These are phyloP conservation scores for Fraxinus sp. DNA, from an alignment of 305 asterid species.

Conservation along the genomic window DNA sequence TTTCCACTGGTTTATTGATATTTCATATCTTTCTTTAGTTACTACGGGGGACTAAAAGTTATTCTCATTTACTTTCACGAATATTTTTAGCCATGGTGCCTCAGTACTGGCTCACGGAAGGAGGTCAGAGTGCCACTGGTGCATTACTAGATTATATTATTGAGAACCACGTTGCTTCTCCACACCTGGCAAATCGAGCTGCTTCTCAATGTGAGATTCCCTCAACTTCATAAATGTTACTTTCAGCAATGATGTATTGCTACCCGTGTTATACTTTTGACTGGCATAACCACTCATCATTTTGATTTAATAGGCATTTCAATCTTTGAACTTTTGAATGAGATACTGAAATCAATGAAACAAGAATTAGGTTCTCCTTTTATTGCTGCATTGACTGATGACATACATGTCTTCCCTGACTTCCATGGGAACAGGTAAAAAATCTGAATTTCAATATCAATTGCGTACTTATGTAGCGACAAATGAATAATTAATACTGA, in stretches of 20 bases:
- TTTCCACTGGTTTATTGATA: not conserved
- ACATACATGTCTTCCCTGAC: slow-evolving; percentile 84
- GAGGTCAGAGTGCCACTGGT: slow-evolving; percentile 99
- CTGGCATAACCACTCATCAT: not conserved
- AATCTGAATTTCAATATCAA: slow-evolving; percentile 1
- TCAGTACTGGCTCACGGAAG: slow-evolving; percentile 98
- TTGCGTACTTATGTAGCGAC: slow-evolving; percentile 3
- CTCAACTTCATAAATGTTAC: slow-evolving; percentile 23
- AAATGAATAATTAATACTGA: slow-evolving; percentile 25
- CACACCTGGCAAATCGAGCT: slow-evolving; percentile 76
- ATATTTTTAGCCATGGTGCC: slow-evolving; percentile 85
- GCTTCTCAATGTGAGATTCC: slow-evolving; percentile 77
- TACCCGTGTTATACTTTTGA: not conserved
- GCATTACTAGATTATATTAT: slow-evolving; percentile 76
- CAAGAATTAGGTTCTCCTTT: slow-evolving; percentile 59
- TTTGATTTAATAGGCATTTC: slow-evolving; percentile 57
- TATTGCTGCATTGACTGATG: slow-evolving; percentile 75
- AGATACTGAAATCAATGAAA: slow-evolving; percentile 63
- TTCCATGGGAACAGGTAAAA: slow-evolving; percentile 97
- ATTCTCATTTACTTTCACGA: slow-evolving; percentile 25
- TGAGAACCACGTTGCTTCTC: slow-evolving; percentile 83
- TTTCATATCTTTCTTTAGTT: not conserved
- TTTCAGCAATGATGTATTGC: not conserved
- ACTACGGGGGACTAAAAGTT: slow-evolving; percentile 13
- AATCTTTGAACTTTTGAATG: slow-evolving; percentile 72